Evolutionary conservation across 805 yeast species (phyloP), one percentile per base, ranked within the genome.

Genomic region (Aciculoconidium aculeatum): DNA sequence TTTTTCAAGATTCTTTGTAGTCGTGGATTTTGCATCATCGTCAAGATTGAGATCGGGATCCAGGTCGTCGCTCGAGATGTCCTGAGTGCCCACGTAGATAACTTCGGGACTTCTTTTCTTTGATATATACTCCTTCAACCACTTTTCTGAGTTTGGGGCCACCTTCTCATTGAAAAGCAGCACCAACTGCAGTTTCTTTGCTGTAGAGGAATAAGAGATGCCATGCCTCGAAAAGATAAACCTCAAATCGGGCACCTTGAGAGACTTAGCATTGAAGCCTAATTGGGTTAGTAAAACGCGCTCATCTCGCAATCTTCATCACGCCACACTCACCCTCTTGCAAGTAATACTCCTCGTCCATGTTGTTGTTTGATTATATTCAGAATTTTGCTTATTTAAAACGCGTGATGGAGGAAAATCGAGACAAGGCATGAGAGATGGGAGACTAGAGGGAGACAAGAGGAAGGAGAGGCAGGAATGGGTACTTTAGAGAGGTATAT

Each of bases 161-260:
- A 84, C 58, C 6, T 76, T 51, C 4, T 61, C 51, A n/a, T 70
- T 59, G 54, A 77, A 84, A n/a, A 80, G 45, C n/a, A 58, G 56
- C 2, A 86, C 53, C 34, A 87, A 63, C 8, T 73, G 76, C 5
- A 71, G 56, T 52, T 90, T 90, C 48, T 78, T 83, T 5, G 87
- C 79, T 25, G 69, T 61, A 1, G 80, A 60, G 0, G 81, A 68
- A 47, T 67, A 78, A 2, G 56, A 52, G n/a, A 88, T 62, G n/a
- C 71, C 66, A 47, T 85, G 71, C 32, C 72, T 77, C 8, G 65
- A 54, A 30, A 90, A 61, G 13, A 85, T 67, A 13, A 75, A 69
- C 44, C 92, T 70, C 47, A 90, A 63, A 35, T 82, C 75, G 3
- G 87, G 75, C 13, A 84, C 77, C 29, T 76, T 80, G 40, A 81